phyloP scores from a whole-genome alignment of 768 basidiomycete species.

The Dioszegia crocea region DNA sequence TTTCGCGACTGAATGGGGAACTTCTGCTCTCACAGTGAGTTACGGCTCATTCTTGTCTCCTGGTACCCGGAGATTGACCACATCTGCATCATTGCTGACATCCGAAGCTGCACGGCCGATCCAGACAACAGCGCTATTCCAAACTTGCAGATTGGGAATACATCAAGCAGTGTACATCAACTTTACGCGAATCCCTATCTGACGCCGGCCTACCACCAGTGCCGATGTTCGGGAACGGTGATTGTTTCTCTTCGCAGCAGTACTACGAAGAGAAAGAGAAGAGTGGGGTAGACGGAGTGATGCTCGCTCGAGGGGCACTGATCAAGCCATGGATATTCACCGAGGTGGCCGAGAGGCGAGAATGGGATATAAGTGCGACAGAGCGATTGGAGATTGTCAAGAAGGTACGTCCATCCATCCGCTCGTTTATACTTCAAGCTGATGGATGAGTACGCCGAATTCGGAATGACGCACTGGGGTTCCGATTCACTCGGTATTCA shows the following conservation, averaged over 20 bases:
- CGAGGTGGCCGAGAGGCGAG: conserved; percentile 83
- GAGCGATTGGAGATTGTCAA: conserved; percentile 76
- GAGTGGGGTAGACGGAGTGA: conserved; percentile 88
- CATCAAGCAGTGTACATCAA: conserved; percentile 77
- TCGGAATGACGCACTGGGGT: conserved; percentile 66
- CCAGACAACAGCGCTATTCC: conserved; percentile 89
- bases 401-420: conserved; percentile 62
- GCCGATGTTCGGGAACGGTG: conserved; percentile 96
- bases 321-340: conserved; percentile 86
- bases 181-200: conserved; percentile 57
- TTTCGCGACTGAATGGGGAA: conserved; percentile 59
- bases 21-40: conserved; percentile 57
- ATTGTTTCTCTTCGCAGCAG: conserved; percentile 72
- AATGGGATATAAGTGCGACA: conserved; percentile 86
- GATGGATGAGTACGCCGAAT: conserved; percentile 70
- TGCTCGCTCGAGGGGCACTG: conserved; percentile 89
- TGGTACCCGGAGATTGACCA: too few species aligned
- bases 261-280: conserved; percentile 53
- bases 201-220: conserved; percentile 60
- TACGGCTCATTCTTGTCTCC: conserved; percentile 12
- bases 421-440: too few species aligned
- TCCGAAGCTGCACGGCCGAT: conserved; percentile 90
- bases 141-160: conserved; percentile 92
- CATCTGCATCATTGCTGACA: conserved; percentile 51
- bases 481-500: conserved; percentile 65